Conservation (phyloP, 257 asterid genomes). For the Ocimum tenuiflorum region DNA sequence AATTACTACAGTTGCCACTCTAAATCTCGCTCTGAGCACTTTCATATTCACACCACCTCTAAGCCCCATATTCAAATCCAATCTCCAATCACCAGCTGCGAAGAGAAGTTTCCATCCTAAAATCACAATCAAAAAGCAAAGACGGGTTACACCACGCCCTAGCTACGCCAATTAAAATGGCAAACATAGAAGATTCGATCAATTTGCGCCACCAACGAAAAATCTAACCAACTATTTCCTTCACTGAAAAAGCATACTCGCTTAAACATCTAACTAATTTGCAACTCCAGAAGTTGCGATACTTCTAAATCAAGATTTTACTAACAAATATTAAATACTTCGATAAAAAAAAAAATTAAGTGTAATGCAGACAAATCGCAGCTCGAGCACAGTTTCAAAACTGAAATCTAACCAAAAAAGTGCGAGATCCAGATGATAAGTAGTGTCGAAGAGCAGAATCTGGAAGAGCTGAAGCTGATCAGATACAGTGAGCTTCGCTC, state of each 20-base stretch:
- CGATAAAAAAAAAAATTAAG: slow-evolving; percentile 1
- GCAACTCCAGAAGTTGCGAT: background rate
- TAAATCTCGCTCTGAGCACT: slow-evolving; percentile 33
- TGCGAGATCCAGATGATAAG: slow-evolving; percentile 32
- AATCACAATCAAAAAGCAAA: slow-evolving; percentile 11
- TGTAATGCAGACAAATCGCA: slow-evolving; percentile 21
- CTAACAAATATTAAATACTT: slow-evolving; percentile 4
- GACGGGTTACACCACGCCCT: background rate
- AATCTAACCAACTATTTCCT: background rate
- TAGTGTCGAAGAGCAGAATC: too few relatives aligned
- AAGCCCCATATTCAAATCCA: background rate
- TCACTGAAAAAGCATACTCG: slow-evolving; percentile 3
- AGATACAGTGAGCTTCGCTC: too few relatives aligned
- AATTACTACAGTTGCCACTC: slow-evolving; percentile 42
- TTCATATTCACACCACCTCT: slow-evolving; percentile 25
- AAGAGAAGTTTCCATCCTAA: slow-evolving; percentile 22
- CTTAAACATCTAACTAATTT: slow-evolving; percentile 3
- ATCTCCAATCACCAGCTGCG: slow-evolving; percentile 25
- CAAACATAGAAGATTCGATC: background rate
- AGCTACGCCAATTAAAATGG: background rate
- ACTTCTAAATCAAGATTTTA: background rate
- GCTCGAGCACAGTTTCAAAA: slow-evolving; percentile 8
- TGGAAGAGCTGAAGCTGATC: too few relatives aligned
- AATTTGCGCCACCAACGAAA: background rate
- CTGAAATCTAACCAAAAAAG: background rate